Base-by-base conservation (phyloP, 169 alveolate genomes). In the Babesia bigemina region DNA sequence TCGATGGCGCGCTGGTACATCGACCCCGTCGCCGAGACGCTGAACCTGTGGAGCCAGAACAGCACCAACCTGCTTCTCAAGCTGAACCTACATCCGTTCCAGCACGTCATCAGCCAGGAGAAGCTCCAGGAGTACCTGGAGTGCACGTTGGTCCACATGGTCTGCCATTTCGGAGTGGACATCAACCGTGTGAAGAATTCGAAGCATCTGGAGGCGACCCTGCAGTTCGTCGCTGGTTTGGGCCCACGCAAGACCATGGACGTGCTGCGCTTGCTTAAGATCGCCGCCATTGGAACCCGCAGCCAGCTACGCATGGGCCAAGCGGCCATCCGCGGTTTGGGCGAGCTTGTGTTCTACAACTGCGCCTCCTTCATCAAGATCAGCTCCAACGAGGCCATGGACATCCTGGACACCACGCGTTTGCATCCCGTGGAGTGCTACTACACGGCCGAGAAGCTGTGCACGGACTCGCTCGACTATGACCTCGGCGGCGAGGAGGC, bases 341-440 rank as follows among this genome's bases (percentile, higher is more conserved):
- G 93, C 6, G 75, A 79, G 21, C 70, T 74, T 48, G 91, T 85
- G 13, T 88, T 76, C 63, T 42, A 74, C 36, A 88, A 88, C 66
- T 84, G 91, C 63, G 85, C 93, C 14, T 81, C 91, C n/a, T 88
- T 88, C 45, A 84, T 88, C 49, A 66, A 78, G 75, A 75, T 85
- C 36, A 36, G 63, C 67, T 7, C 53, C 11, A 36, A 36, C 33
- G 74, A 70, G 44, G 69, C 85, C 19, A 72, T 53, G 74, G 89
- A 82, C 57, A 60, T 71, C 1, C 58, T 91, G 49, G 95, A 91
- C 61, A 65, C 85, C 45, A 88, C 95, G 4, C 79, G 94, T 49
- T 67, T 91, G 16, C 95, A 91, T 61, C 95, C 95, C 33, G 24
- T 73, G 13, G 92, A 91, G 73, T 79, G 91, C 39, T 72, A 81